Evolutionary conservation across 352 stramenopile genomes (phyloP).

Genomic region (Pythium insidiosum): DNA sequence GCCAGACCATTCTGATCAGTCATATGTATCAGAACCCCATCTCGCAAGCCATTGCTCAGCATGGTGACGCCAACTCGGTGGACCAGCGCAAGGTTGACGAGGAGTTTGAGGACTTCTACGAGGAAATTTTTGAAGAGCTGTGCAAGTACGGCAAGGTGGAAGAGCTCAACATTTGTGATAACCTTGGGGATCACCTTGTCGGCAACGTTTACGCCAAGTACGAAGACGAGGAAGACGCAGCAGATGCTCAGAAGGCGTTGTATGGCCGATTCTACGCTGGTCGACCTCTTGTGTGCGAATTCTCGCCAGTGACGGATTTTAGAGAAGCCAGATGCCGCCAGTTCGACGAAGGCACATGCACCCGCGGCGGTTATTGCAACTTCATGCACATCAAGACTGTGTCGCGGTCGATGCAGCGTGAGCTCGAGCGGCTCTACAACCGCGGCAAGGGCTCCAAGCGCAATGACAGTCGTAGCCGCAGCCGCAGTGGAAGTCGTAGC

Average conservation of each 20-base stretch:
- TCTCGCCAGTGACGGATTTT: conserved; percentile 98
- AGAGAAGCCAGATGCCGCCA: conserved; percentile 96
- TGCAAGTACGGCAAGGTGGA: conserved; percentile 98
- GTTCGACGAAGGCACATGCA: conserved; percentile 97
- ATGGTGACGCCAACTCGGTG: conserved; percentile 72
- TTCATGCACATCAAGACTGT: conserved; percentile 99
- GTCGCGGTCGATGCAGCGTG: conserved; percentile 68
- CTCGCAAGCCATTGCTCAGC: conserved; percentile 83
- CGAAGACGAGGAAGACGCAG: conserved; percentile 96
- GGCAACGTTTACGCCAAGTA: conserved; percentile 99
- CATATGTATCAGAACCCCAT: conserved; percentile 98
- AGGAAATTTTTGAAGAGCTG: conserved; percentile 98
- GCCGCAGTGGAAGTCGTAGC: conserved; percentile 24
- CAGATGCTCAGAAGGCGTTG: conserved; percentile 93
- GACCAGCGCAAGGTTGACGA: conserved; percentile 92
- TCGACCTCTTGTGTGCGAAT: conserved; percentile 94
- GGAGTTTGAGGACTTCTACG: conserved; percentile 96
- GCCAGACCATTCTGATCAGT: conserved; percentile 97
- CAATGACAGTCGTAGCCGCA: too few relatives aligned
- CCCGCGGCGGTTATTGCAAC: conserved; percentile 98
- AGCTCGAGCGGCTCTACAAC: conserved; percentile 85
- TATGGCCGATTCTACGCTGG: conserved; percentile 98
- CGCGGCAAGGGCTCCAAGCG: conserved; percentile 37
- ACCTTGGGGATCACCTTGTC: conserved; percentile 99
- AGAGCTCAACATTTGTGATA: conserved; percentile 99